A percentile compares a stretch with the other conserved stretches of the same genome.
Conservation (phyloP, 192 early-diverging fungal genomes). For the Coemansia sp. region DNA sequence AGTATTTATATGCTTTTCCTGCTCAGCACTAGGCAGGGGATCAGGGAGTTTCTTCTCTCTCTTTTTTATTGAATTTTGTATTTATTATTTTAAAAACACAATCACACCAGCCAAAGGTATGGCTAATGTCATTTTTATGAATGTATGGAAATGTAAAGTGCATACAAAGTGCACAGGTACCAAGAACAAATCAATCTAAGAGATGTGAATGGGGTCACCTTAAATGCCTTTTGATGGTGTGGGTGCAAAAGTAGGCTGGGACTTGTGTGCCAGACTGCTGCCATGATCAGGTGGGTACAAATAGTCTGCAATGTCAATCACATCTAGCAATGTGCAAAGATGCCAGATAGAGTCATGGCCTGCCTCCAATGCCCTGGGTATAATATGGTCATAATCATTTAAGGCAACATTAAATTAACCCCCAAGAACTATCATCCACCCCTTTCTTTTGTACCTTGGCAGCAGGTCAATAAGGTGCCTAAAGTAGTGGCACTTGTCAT, state of each 20-base stretch:
- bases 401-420: background rate
- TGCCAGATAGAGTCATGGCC: background rate
- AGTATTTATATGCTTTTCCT: no score
- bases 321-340: background rate
- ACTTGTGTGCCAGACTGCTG: background rate
- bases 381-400: background rate
- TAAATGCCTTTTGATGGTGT: background rate
- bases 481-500: background rate
- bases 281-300: background rate
- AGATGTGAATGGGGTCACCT: background rate
- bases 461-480: background rate
- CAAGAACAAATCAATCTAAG: background rate
- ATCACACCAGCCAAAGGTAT: background rate
- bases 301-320: background rate
- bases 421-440: background rate
- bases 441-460: background rate
- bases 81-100: no score
- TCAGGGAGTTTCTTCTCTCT: no score
- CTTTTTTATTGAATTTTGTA: no score
- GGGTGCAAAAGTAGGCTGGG: background rate
- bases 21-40: no score
- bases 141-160: no score
- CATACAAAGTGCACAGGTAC: background rate
- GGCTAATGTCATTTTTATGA: no score
- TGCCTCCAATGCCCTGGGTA: background rate